These are phyloP conservation scores for Scutellospora calospora DNA, from an alignment of 371 early-diverging fungal species.

Conservation along the genomic window DNA sequence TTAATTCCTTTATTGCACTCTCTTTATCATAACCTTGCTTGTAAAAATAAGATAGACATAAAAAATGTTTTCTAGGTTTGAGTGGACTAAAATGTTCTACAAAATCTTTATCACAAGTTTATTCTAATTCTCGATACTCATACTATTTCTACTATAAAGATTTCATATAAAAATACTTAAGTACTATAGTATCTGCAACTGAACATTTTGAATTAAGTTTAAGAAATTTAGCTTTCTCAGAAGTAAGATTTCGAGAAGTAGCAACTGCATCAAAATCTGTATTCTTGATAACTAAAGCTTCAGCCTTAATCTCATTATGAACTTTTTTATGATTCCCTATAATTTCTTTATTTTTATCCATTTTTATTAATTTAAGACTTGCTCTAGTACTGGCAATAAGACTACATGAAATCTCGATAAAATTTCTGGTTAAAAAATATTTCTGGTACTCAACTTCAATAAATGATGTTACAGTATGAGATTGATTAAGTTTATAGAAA, in stretches of 20 bases:
- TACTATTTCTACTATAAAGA: constrained; percentile 31
- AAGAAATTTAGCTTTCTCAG: constrained; percentile 30
- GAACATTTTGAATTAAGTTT: constrained; percentile 9
- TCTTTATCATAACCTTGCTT: constrained; percentile 34
- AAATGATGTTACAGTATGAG: constrained; percentile 28
- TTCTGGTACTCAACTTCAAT: constrained; percentile 39
- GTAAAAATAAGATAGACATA: constrained; percentile 24
- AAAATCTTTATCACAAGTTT: constrained; percentile 39
- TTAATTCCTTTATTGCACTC: constrained; percentile 31
- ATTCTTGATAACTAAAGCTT: constrained; percentile 8
- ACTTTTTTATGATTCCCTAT: constrained; percentile 31
- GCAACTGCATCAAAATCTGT: constrained; percentile 38
- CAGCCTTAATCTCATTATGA: constrained; percentile 15
- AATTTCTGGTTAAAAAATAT: constrained; percentile 26
- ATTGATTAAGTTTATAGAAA: constrained; percentile 39
- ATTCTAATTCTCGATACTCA: constrained; percentile 26
- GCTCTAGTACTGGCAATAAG: constrained; percentile 35
- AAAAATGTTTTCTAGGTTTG: constrained; percentile 34
- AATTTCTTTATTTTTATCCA: constrained; percentile 19
- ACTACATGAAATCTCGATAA: constrained; percentile 24
- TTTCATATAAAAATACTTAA: constrained; percentile 35
- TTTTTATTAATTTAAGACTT: constrained; percentile 34
- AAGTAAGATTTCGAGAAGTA: constrained; percentile 29
- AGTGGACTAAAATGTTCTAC: constrained; percentile 19
- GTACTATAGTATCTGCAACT: constrained; percentile 30